Percentiles rank a stretch among this genome's conserved stretches.
Evolutionary conservation across 1,284 basidiomycete genomes (phyloP).

Genomic region (Trametes versicolor): DNA sequence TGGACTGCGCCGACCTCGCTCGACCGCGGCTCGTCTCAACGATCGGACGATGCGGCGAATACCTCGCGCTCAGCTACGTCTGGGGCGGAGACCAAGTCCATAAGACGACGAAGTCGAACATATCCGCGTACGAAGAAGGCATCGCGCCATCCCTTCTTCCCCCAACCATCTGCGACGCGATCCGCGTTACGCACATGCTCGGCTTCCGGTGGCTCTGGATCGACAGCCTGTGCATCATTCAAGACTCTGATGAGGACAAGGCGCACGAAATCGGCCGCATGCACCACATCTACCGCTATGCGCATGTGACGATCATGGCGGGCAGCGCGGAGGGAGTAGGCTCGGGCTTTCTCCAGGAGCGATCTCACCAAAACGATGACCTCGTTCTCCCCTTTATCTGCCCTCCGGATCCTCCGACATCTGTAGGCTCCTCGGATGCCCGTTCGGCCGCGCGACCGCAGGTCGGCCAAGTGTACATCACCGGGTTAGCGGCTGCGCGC

Average conservation of each 20-base stretch:
- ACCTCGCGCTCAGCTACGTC: constrained; percentile 28
- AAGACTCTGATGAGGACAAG: constrained; percentile 17
- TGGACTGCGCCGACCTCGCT: constrained; percentile 16
- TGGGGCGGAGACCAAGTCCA: constrained; percentile 23
- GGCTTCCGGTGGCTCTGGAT: constrained; percentile 12
- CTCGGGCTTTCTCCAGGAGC: constrained; percentile 5
- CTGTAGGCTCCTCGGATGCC: neutral
- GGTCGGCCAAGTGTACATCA: constrained; percentile 15
- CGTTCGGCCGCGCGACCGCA: neutral
- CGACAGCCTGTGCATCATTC: constrained; percentile 18
- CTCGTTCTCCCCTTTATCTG: constrained; percentile 2
- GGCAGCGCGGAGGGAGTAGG: neutral
- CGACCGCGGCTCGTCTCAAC: neutral
- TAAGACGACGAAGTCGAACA: constrained; percentile 3
- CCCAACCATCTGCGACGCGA: constrained; percentile 15
- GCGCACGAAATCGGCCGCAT: constrained; percentile 6
- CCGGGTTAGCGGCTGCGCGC: too few species aligned
- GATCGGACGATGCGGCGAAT: constrained; percentile 1
- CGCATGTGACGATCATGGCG: constrained; percentile 12
- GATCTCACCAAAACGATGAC: neutral
- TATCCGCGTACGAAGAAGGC: neutral
- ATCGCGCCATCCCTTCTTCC: constrained; percentile 5
- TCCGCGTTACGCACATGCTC: constrained; percentile 5
- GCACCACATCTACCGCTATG: constrained; percentile 15
- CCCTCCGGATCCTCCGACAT: neutral